Evolutionary conservation across 345 rosid genomes (phyloP).

Genomic region (Hibiscus tridactylites): DNA sequence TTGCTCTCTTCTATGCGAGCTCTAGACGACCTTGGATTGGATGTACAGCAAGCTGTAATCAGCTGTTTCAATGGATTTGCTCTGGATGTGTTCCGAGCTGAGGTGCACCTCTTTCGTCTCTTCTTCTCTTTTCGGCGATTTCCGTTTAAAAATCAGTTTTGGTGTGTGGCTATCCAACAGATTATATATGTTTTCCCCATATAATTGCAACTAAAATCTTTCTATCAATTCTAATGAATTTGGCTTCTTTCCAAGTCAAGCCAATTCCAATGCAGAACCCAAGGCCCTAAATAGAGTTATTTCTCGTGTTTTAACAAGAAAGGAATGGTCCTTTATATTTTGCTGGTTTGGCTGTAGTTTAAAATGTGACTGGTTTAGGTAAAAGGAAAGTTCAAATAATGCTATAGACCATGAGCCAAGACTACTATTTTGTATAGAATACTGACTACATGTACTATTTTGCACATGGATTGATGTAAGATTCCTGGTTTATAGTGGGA

Average conservation of each 20-base stretch:
- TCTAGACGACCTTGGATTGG: conserved; percentile 81
- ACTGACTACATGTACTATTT: background rate
- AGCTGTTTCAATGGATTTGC: conserved; percentile 97
- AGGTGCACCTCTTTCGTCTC: conserved; percentile 34
- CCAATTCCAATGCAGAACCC: background rate
- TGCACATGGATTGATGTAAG: conserved; percentile 7
- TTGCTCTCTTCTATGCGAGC: conserved; percentile 89
- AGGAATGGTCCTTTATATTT: background rate
- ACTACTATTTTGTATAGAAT: background rate
- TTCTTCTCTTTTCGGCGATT: background rate
- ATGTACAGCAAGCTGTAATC: conserved; percentile 92
- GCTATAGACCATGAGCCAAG: background rate
- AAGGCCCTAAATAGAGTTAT: background rate
- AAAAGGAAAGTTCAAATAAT: background rate
- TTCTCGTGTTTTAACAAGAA: background rate
- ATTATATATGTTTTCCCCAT: background rate
- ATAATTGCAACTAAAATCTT: background rate
- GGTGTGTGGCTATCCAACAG: background rate
- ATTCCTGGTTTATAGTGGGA: conserved; percentile 4
- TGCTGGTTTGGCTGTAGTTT: background rate
- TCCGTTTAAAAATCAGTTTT: background rate
- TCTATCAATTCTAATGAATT: background rate
- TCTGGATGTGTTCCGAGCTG: conserved; percentile 87
- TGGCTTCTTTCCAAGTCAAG: background rate
- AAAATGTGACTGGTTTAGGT: background rate